A percentile compares a stretch with the other conserved stretches of the same genome.
These are phyloP conservation scores for Neopestalotiopsis rosae DNA, from an alignment of 2,329 filamentous ascomycete species.

Conservation along the genomic window DNA sequence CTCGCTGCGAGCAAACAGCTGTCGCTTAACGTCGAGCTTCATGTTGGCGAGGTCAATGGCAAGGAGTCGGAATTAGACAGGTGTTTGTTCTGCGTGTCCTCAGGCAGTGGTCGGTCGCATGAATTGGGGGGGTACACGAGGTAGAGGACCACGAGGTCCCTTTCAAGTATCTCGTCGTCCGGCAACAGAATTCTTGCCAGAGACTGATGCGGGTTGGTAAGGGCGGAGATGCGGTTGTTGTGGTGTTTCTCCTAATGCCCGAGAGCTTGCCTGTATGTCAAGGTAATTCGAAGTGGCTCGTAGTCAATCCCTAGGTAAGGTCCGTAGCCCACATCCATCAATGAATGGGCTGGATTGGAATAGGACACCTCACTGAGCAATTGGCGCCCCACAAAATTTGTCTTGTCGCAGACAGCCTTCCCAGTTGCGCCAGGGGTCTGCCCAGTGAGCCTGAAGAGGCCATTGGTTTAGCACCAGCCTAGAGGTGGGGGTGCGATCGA, in stretches of 20 bases:
- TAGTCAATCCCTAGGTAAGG: neutral
- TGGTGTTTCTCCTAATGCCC: neutral
- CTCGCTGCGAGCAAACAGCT: conserved; percentile 88
- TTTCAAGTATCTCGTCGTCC: neutral
- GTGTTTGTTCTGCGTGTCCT: neutral
- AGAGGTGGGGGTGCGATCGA: neutral
- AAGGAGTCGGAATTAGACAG: conserved; percentile 1
- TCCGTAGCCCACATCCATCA: neutral
- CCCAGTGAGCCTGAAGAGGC: neutral
- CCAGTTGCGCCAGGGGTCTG: conserved; percentile 1
- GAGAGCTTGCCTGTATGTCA: neutral
- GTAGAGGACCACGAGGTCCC: neutral
- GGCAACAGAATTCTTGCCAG: neutral
- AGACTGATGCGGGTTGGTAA: neutral
- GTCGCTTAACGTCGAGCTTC: conserved; percentile 61
- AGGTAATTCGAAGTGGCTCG: neutral
- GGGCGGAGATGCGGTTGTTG: neutral
- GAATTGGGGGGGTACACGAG: neutral
- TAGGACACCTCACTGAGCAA: conserved; percentile 14
- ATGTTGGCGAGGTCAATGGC: conserved; percentile 34
- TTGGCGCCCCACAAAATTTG: conserved; percentile 9
- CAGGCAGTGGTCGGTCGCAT: neutral
- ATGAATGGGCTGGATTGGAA: conserved; percentile 3
- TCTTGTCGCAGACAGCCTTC: neutral
- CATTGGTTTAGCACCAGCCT: neutral